Conservation (phyloP, 2,329 filamentous ascomycete species). For the Fusarium albidum region DNA sequence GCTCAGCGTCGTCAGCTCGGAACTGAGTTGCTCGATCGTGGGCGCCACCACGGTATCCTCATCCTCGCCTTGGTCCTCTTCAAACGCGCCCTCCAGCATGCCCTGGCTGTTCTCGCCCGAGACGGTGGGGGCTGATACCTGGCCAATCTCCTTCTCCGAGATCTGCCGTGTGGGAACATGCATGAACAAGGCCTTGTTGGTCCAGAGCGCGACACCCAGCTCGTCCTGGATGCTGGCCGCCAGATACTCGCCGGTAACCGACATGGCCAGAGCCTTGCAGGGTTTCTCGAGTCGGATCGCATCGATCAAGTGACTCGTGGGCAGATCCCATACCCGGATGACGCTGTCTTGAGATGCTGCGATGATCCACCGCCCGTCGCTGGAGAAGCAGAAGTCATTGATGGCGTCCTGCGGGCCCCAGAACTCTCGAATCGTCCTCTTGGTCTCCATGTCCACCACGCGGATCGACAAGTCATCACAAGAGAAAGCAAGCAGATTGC, state of each 20-base stretch:
- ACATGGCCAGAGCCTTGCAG: slow-evolving; percentile 88
- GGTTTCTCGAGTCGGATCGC: slow-evolving; percentile 81
- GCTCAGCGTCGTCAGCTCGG: slow-evolving; percentile 86
- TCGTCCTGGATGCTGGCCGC: slow-evolving; percentile 85
- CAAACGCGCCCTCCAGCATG: slow-evolving; percentile 79
- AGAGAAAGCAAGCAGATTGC: slow-evolving; percentile 85
- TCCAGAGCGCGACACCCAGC: slow-evolving; percentile 94
- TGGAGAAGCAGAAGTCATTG: slow-evolving; percentile 88
- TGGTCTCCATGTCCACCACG: slow-evolving; percentile 89
- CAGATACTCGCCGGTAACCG: slow-evolving; percentile 90
- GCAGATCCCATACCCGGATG: slow-evolving; percentile 91
- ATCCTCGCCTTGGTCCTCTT: slow-evolving; percentile 60
- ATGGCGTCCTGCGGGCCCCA: slow-evolving; percentile 80
- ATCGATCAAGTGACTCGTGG: slow-evolving; percentile 94
- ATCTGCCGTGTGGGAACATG: slow-evolving; percentile 89
- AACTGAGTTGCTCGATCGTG: slow-evolving; percentile 77
- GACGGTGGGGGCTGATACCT: slow-evolving; percentile 73
- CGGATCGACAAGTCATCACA: slow-evolving; percentile 91
- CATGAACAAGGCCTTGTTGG: slow-evolving; percentile 89
- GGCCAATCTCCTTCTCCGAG: slow-evolving; percentile 75
- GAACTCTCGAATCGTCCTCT: slow-evolving; percentile 90
- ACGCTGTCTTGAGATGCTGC: slow-evolving; percentile 83
- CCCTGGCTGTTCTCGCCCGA: slow-evolving; percentile 84
- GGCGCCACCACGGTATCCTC: slow-evolving; percentile 64
- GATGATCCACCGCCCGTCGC: slow-evolving; percentile 92